Evolutionary conservation across 2,329 filamentous ascomycete species (phyloP).

Genomic region (Fulvia fulva): DNA sequence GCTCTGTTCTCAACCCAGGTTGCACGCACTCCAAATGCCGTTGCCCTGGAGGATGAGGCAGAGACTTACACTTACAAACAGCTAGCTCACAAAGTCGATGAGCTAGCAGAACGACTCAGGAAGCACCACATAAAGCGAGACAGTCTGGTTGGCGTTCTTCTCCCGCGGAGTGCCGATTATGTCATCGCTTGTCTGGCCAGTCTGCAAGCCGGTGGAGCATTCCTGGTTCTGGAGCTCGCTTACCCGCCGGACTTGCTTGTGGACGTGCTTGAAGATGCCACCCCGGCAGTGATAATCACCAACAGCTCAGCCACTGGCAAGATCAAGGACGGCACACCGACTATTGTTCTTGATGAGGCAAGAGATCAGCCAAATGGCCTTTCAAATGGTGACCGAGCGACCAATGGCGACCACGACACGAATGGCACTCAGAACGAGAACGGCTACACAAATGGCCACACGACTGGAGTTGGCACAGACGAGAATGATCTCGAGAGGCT

Average conservation of each 20-base stretch:
- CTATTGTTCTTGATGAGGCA: slow-evolving; percentile 60
- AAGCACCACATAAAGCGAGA: slow-evolving; percentile 67
- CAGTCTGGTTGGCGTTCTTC: slow-evolving; percentile 68
- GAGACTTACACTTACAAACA: slow-evolving; percentile 67
- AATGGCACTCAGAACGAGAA: slow-evolving; percentile 29
- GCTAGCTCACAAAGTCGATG: slow-evolving; percentile 63
- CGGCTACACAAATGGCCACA: slow-evolving; percentile 14
- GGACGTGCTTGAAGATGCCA: slow-evolving; percentile 73
- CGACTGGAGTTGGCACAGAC: slow-evolving; percentile 41
- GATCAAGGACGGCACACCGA: slow-evolving; percentile 59
- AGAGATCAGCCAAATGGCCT: slow-evolving; percentile 13
- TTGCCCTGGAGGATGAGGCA: slow-evolving; percentile 69
- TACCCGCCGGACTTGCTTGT: slow-evolving; percentile 70
- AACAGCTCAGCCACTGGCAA: slow-evolving; percentile 60
- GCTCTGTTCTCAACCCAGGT: slow-evolving; percentile 69
- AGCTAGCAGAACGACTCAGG: slow-evolving; percentile 62
- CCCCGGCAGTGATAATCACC: slow-evolving; percentile 67
- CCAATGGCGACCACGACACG: slow-evolving; percentile 29
- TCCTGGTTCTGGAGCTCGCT: slow-evolving; percentile 73
- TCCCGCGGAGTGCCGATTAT: slow-evolving; percentile 72
- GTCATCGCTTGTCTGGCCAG: slow-evolving; percentile 74
- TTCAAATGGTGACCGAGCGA: slow-evolving; percentile 22
- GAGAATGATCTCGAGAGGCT: slow-evolving; percentile 69
- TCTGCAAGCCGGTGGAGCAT: slow-evolving; percentile 74
- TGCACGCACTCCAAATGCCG: slow-evolving; percentile 61